Evolutionary conservation across 2,329 filamentous ascomycete genomes (phyloP), one percentile per base, ranked within the genome.

Genomic region (Teratosphaeriaceae sp.): DNA sequence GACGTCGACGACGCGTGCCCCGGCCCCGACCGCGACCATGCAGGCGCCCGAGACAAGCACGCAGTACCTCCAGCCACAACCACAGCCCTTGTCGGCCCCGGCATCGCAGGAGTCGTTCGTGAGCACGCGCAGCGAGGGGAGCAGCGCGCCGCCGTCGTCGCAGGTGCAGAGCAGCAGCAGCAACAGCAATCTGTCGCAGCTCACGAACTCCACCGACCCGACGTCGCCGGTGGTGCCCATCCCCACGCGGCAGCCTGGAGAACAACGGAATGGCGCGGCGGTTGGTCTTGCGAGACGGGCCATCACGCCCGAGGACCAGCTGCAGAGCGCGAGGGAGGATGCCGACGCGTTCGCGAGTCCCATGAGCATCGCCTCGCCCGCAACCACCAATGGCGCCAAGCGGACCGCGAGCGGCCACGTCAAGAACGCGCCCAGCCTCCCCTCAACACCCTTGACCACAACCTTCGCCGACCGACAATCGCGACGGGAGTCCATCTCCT

Each of bases 391-490:
- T 52, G 72, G 76, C 15, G 78, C 79, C 48, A 94, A 94, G 67
- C 76, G 88, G 52, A 90, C 79, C 56, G 85, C 85, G 24, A 83
- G 85, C 58, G 88, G 86, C 31, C 71, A 78, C 38, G 72, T 88
- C 44, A 94, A 88, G 65, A 59, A 80, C 74, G 44, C 73, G 71
- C 18, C 59, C 67, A 54, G 50, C 31, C 68, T 68, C 11, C 46
- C 51, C 13, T 47, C 30, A 44, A 57, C 47, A 40, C 51, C 52
- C 18, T 45, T 45, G 42, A 65, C 62, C 42, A 49, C 45, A 46
- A 69, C 54, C 47, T 54, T 48, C 45, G 44, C 47, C 41, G 34
- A 58, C 56, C 42, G 75, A 22, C 84, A 87, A 62, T 83, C 82
- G 21, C 76, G 85, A 56, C 88, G 80, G 49, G 79, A 79, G 36